Conservation (phyloP, 306 rosid species). For the Quercus suber region DNA sequence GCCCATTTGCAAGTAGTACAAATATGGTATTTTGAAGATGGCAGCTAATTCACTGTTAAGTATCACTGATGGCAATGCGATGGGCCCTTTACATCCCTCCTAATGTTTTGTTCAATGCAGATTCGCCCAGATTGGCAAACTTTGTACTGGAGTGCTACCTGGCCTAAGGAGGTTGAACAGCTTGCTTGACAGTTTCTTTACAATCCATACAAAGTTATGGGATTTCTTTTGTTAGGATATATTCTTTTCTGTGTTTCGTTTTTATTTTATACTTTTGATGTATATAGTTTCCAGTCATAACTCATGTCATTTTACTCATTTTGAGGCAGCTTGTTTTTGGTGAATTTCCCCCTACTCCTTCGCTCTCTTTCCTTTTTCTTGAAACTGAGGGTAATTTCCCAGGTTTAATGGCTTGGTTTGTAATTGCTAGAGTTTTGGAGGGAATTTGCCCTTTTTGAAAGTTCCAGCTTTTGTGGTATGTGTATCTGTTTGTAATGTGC, state of each 20-base stretch:
- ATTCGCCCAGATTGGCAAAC: constrained; percentile 60
- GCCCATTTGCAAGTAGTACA: not conserved
- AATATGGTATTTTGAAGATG: not conserved
- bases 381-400: not conserved
- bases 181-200: too few species aligned
- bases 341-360: not conserved
- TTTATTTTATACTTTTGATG: not conserved
- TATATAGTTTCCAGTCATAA: not conserved
- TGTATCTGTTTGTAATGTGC: not conserved
- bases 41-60: not conserved
- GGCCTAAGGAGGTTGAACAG: too few species aligned
- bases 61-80: not conserved
- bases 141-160: too few species aligned
- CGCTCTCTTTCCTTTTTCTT: not conserved
- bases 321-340: not conserved
- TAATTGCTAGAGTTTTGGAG: not conserved
- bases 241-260: not conserved
- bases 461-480: not conserved
- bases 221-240: not conserved
- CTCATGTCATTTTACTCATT: not conserved
- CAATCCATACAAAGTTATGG: too few species aligned
- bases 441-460: not conserved
- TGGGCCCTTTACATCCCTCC: not conserved
- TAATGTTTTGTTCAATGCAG: constrained; percentile 31
- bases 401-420: not conserved